Evolutionary conservation across 2,329 filamentous ascomycete genomes (phyloP), one percentile per base, ranked within the genome.

Genomic region (Diaporthe helianthi): DNA sequence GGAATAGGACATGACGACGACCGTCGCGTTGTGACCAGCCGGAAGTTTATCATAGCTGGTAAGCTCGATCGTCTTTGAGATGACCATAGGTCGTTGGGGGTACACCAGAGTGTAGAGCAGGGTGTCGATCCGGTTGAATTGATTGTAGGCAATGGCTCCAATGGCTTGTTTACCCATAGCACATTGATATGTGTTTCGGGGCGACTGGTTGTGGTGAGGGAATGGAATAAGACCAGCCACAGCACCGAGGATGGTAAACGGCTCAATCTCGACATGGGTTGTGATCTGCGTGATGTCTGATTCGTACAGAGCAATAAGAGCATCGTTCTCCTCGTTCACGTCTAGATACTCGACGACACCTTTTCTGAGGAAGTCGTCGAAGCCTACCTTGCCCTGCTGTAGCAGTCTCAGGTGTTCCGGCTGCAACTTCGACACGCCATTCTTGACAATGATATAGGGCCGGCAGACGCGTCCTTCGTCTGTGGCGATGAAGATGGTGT

Each of bases 141-240:
- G 96, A 78, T 99, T 99, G 78, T 97, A 97, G 19, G 95, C 96
- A 78, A 99, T 98, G 41, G 95, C 94, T 41, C 96, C 96, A 78
- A 99, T 98, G 47, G 96, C 96, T 92, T 99, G 96, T 83, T 99
- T 99, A 87, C 96, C 96, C 96, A 99, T 99, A 82, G 96, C 96
- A 82, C 95, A 98, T 85, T 98, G 95, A 77, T 99, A 99, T 0
- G 96, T 99, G 79, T 99, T 99, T 86, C 96, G 88, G 12, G 96
- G 96, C 19, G 97, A 99, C 80, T 99, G 96, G 80, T 99, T 99
- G 84, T 99, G 96, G 79, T 99, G 96, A 10, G 96, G 96, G 77
- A 98, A 99, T 5, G 96, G 96, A 78, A 99, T 99, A 46, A 99
- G 85, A 52, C 96, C 96, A 47, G 96, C 96, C 31, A 99, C 96